These are phyloP conservation scores for Phyllosticta citriasiana DNA, from an alignment of 2,329 filamentous ascomycete genomes.

Conservation along the genomic window DNA sequence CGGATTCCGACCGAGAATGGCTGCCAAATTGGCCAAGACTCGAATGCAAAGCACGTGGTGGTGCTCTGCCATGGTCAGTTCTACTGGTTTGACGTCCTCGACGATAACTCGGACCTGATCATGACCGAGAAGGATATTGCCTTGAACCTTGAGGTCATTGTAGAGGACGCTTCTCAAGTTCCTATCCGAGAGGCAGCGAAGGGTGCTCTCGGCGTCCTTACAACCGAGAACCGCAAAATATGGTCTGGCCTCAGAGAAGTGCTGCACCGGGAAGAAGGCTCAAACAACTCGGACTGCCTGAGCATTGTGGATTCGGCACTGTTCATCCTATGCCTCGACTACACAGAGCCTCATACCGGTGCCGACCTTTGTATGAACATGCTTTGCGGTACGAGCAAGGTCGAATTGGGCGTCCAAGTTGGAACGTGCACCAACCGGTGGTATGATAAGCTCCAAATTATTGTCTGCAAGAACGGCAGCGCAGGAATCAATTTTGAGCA, in stretches of 20 bases:
- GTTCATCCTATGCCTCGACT: constrained; percentile 87
- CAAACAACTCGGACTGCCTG: constrained; percentile 94
- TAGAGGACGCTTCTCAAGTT: constrained; percentile 80
- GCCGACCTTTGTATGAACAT: constrained; percentile 94
- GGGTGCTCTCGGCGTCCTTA: constrained; percentile 82
- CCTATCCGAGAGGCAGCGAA: constrained; percentile 95
- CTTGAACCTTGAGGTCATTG: constrained; percentile 82
- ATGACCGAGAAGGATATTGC: constrained; percentile 94
- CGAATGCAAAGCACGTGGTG: constrained; percentile 83
- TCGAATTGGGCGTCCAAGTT: constrained; percentile 88
- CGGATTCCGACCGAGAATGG: constrained; percentile 89
- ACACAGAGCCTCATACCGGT: constrained; percentile 71
- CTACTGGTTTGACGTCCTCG: constrained; percentile 97
- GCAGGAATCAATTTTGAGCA: constrained; percentile 99
- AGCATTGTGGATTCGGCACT: constrained; percentile 89
- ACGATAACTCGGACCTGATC: constrained; percentile 88
- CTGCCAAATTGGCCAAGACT: constrained; percentile 91
- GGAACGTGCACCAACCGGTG: constrained; percentile 96
- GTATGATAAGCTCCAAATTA: constrained; percentile 99
- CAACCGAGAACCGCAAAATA: constrained; percentile 90
- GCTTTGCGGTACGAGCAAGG: constrained; percentile 88
- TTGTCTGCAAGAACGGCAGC: constrained; percentile 97
- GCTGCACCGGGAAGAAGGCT: constrained; percentile 72
- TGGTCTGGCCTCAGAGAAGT: constrained; percentile 90
- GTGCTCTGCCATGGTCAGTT: constrained; percentile 92